A percentile compares a stretch with the other conserved stretches of the same genome.
phyloP scores from a whole-genome alignment of 768 basidiomycete species.

The Cytidiella melzeri region DNA sequence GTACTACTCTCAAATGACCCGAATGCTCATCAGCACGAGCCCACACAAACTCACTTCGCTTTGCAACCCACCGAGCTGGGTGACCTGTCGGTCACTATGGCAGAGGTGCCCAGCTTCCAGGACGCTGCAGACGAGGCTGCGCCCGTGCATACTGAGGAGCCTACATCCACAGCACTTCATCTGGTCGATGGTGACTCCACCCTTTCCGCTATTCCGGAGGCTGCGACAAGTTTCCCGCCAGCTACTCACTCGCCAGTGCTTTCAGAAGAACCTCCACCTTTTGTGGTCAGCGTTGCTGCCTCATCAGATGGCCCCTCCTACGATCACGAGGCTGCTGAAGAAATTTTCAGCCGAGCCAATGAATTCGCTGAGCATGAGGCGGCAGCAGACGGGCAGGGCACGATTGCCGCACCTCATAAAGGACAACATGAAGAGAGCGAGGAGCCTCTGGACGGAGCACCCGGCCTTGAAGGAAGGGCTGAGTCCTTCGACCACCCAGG shows the following conservation, averaged over 20 bases:
- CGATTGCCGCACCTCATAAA: neutral
- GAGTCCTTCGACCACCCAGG: neutral
- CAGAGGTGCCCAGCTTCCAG: neutral
- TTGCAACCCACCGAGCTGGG: neutral
- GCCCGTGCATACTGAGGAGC: neutral
- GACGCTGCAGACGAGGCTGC: neutral
- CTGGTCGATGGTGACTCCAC: neutral
- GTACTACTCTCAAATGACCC: no score
- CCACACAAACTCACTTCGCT: neutral
- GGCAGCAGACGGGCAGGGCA: neutral
- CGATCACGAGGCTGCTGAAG: neutral
- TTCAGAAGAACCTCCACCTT: neutral
- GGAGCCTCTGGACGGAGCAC: no score
- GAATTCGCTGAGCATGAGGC: neutral
- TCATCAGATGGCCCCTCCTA: neutral
- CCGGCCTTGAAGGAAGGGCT: no score
- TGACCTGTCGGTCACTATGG: neutral
- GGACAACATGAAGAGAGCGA: no score
- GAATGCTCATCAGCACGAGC: neutral
- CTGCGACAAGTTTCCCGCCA: neutral
- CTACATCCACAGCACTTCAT: neutral
- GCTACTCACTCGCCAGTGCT: neutral
- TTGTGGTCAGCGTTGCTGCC: neutral
- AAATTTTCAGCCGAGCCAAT: neutral
- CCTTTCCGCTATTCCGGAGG: neutral